Percentiles rank a stretch among this genome's conserved stretches.
phyloP scores from a whole-genome alignment of 805 yeast species.

The Candida succiphila region DNA sequence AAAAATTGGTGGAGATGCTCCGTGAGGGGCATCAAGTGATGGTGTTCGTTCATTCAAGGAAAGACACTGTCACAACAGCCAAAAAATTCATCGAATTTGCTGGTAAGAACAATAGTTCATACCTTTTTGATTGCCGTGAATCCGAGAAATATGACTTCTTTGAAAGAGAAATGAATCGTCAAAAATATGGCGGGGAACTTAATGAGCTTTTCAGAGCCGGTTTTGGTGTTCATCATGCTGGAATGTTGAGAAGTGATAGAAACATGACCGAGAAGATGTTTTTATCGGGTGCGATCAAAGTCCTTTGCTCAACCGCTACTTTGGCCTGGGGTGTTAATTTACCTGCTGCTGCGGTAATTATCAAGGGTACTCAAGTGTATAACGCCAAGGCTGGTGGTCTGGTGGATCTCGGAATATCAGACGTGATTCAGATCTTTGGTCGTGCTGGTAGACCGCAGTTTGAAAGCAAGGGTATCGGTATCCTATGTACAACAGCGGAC shows the following conservation, averaged over 20 bases:
- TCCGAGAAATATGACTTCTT: slow-evolving; percentile 32
- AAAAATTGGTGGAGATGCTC: slow-evolving; percentile 61
- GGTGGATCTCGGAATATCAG: slow-evolving; percentile 88
- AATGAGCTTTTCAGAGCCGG: slow-evolving; percentile 74
- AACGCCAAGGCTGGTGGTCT: slow-evolving; percentile 93
- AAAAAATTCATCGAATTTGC: slow-evolving; percentile 63
- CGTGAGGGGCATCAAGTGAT: slow-evolving; percentile 76
- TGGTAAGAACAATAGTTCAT: slow-evolving; percentile 44
- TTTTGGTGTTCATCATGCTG: slow-evolving; percentile 95
- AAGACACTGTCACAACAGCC: slow-evolving; percentile 83
- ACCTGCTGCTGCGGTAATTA: slow-evolving; percentile 95
- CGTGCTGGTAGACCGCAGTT: slow-evolving; percentile 99
- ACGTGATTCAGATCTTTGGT: slow-evolving; percentile 96
- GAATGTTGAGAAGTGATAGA: slow-evolving; percentile 86
- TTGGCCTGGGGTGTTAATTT: slow-evolving; percentile 99
- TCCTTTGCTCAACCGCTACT: slow-evolving; percentile 92
- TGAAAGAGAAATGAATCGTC: slow-evolving; percentile 58
- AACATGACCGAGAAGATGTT: slow-evolving; percentile 86
- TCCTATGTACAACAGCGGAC: slow-evolving; percentile 76
- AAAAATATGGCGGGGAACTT: slow-evolving; percentile 69
- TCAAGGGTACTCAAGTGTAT: slow-evolving; percentile 94
- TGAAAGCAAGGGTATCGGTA: slow-evolving; percentile 87
- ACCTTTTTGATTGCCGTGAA: slow-evolving; percentile 47
- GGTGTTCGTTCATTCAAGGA: slow-evolving; percentile 94
- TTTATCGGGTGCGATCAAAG: slow-evolving; percentile 74